Percentiles rank a stretch among this genome's conserved stretches.
phyloP scores from a whole-genome alignment of 805 yeast genomes.

The Ascoidea tarda region DNA sequence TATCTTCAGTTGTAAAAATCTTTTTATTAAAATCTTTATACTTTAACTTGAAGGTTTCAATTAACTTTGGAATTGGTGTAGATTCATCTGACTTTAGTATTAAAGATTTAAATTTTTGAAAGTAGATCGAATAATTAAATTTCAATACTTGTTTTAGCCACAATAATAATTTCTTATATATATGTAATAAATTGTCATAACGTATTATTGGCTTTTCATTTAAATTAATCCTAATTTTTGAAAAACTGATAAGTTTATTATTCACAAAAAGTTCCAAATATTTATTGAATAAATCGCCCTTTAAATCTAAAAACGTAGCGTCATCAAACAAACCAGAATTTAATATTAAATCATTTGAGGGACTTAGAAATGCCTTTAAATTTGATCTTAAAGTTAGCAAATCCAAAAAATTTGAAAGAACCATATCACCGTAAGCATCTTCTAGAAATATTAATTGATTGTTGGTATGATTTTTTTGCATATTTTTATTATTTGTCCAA shows the following conservation, averaged over 20 bases:
- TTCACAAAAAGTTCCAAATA: background rate
- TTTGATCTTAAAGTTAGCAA: background rate
- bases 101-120: no score
- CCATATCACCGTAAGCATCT: background rate
- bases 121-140: no score
- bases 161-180: background rate
- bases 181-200: background rate
- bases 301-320: background rate
- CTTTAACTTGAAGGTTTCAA: no score
- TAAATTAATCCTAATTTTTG: background rate
- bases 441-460: background rate
- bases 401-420: constrained; percentile 6
- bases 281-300: background rate
- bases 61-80: background rate
- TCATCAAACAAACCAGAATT: background rate
- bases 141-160: background rate
- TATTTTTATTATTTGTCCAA: no score
- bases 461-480: background rate
- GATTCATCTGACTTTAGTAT: background rate
- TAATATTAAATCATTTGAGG: background rate
- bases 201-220: background rate
- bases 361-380: background rate
- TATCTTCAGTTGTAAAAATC: no score
- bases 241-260: no score
- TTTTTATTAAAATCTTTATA: no score